These are phyloP conservation scores for Viridothelium virens DNA, from an alignment of 495 filamentous ascomycete species.

Conservation along the genomic window DNA sequence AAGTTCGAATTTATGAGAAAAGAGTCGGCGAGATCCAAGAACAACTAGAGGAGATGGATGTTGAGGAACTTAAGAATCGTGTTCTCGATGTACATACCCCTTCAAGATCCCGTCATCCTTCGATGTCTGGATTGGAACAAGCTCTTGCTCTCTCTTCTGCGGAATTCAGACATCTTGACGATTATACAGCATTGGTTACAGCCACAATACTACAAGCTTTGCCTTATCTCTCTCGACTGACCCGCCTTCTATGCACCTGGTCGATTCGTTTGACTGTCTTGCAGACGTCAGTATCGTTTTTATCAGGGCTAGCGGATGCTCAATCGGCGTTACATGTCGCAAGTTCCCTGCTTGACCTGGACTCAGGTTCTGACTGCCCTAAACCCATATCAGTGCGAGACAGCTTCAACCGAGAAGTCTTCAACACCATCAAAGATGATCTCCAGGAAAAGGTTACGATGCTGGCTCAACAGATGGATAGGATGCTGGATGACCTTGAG, in stretches of 20 bases:
- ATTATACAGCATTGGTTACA: slow-evolving; percentile 82
- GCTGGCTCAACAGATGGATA: slow-evolving; percentile 67
- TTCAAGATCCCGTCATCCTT: slow-evolving; percentile 48
- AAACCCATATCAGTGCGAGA: background rate
- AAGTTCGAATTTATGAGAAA: slow-evolving; percentile 59
- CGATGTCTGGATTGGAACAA: slow-evolving; percentile 47
- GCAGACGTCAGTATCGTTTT: slow-evolving; percentile 58
- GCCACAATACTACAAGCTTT: slow-evolving; percentile 79
- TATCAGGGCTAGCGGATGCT: slow-evolving; percentile 57
- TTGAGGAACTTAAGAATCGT: slow-evolving; percentile 86
- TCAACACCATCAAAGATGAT: slow-evolving; percentile 32
- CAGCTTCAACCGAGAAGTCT: slow-evolving; percentile 18
- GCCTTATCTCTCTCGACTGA: slow-evolving; percentile 68
- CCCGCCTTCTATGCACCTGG: slow-evolving; percentile 65
- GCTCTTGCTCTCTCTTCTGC: slow-evolving; percentile 24
- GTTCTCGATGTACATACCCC: slow-evolving; percentile 71
- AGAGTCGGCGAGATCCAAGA: slow-evolving; percentile 70
- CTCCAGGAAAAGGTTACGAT: slow-evolving; percentile 62
- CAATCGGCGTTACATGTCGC: slow-evolving; percentile 56
- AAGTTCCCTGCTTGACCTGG: slow-evolving; percentile 47
- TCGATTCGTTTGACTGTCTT: slow-evolving; percentile 65
- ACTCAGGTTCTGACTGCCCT: background rate
- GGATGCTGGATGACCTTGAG: slow-evolving; percentile 76
- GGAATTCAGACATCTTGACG: slow-evolving; percentile 55
- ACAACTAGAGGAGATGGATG: slow-evolving; percentile 68